A percentile compares a stretch with the other conserved stretches of the same genome.
These are phyloP conservation scores for Daphne laureola DNA, from an alignment of 441 rosid genomes.

Conservation along the genomic window DNA sequence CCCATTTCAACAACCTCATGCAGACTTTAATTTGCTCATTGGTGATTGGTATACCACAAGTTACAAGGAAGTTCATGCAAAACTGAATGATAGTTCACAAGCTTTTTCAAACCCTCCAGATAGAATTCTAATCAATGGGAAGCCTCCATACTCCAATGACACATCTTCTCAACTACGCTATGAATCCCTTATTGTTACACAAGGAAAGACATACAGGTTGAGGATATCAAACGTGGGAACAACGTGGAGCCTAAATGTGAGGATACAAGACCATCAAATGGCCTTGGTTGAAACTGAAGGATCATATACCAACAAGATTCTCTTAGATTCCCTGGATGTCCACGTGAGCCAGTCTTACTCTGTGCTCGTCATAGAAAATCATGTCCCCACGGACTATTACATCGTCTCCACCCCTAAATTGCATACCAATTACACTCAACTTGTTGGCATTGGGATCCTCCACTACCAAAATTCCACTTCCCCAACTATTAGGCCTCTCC, in stretches of 20 bases:
- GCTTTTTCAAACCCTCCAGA: slow-evolving; percentile 19
- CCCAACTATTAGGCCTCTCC: slow-evolving; percentile 26
- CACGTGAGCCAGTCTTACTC: slow-evolving; percentile 74
- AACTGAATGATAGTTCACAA: slow-evolving; percentile 3
- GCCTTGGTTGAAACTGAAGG: slow-evolving; percentile 66
- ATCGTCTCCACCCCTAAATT: slow-evolving; percentile 45
- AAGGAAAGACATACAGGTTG: slow-evolving; percentile 53
- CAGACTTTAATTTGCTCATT: slow-evolving; percentile 60
- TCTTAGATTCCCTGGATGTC: slow-evolving; percentile 34
- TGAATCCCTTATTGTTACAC: slow-evolving; percentile 29
- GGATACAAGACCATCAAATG: slow-evolving; percentile 52
- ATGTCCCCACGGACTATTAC: slow-evolving; percentile 36
- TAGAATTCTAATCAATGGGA: slow-evolving; percentile 41
- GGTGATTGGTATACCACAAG: slow-evolving; percentile 58
- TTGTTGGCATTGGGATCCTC: slow-evolving; percentile 37
- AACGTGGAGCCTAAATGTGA: slow-evolving; percentile 47
- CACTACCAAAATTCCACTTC: slow-evolving; percentile 30
- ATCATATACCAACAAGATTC: slow-evolving; percentile 41
- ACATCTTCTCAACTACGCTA: slow-evolving; percentile 11
- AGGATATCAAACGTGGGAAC: slow-evolving; percentile 67
- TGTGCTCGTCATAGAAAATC: slow-evolving; percentile 48
- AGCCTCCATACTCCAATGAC: slow-evolving; percentile 29
- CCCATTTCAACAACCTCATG: slow-evolving; percentile 64
- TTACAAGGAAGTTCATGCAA: slow-evolving; percentile 30
- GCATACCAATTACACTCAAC: slow-evolving; percentile 17